Conservation (phyloP, 305 asterid species). For the Fraxinus albicans region DNA sequence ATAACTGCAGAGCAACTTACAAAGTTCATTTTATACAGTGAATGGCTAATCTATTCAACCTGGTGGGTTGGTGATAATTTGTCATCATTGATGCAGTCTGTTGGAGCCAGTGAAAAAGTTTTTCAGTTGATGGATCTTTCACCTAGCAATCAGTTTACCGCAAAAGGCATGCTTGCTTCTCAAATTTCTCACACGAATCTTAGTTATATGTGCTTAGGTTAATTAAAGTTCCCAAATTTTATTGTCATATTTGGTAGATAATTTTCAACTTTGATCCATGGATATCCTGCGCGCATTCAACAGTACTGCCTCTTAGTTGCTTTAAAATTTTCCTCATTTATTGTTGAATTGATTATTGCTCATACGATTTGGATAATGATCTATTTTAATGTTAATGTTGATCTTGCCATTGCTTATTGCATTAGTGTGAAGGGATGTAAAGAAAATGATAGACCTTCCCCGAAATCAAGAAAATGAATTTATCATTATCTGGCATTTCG, state of each 20-base stretch:
- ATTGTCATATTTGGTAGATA: background rate
- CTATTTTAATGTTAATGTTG: background rate
- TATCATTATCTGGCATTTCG: background rate
- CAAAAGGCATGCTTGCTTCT: conserved; percentile 53
- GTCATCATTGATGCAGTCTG: conserved; percentile 89
- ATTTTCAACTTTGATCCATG: conserved; percentile 4
- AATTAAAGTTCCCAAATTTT: background rate
- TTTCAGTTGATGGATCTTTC: conserved; percentile 75
- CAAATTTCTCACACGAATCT: conserved; percentile 2
- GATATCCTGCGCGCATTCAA: background rate
- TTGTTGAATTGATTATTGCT: background rate
- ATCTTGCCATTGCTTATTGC: background rate
- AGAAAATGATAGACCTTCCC: background rate
- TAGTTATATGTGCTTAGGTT: conserved; percentile 18
- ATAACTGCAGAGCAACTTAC: conserved; percentile 97
- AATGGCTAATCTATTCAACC: conserved; percentile 95
- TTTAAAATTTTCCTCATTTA: background rate
- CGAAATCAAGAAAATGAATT: background rate
- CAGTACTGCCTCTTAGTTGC: background rate
- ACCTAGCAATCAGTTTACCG: conserved; percentile 68
- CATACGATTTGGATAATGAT: background rate
- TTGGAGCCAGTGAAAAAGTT: conserved; percentile 99
- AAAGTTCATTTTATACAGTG: conserved; percentile 92
- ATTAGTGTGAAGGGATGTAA: background rate
- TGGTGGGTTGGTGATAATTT: conserved; percentile 98